Conservation (phyloP, 148 eudicot genomes). For the Nepenthes gracilis region DNA sequence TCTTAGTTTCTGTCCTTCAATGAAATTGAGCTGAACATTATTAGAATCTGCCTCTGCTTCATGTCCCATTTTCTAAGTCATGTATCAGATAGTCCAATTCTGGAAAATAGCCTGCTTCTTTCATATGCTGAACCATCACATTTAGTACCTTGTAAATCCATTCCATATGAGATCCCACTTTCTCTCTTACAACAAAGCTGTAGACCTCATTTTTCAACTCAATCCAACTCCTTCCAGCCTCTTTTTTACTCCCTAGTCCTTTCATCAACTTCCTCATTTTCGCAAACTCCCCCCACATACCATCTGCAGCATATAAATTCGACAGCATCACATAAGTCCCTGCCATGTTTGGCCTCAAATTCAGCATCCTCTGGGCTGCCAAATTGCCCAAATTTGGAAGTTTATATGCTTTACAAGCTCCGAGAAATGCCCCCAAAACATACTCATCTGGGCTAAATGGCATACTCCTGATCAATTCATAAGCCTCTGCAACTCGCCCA, state of each 20-base stretch:
- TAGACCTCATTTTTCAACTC: conserved; percentile 43
- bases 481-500: conserved; percentile 78
- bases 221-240: conserved; percentile 85
- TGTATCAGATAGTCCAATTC: conserved; percentile 21
- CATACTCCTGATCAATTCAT: conserved; percentile 66
- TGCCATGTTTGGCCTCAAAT: conserved; percentile 42
- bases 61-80: conserved; percentile 21
- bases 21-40: neutral
- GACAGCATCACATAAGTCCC: conserved; percentile 58
- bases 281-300: conserved; percentile 71
- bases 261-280: conserved; percentile 61
- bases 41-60: neutral
- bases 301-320: conserved; percentile 69
- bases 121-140: conserved; percentile 40
- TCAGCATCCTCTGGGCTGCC: conserved; percentile 39
- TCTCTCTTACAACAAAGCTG: conserved; percentile 71
- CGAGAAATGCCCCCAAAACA: conserved; percentile 88
- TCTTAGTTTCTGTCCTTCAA: neutral
- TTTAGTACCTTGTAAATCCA: conserved; percentile 35
- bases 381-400: conserved; percentile 45
- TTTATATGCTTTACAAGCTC: conserved; percentile 76
- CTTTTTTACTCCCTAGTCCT: conserved; percentile 61
- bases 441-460: conserved; percentile 74
- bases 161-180: conserved; percentile 37
- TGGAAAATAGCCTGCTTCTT: conserved; percentile 18